Evolutionary conservation across 2,329 filamentous ascomycete species (phyloP), one percentile per base, ranked within the genome.

Genomic region (Xylariales sp.): DNA sequence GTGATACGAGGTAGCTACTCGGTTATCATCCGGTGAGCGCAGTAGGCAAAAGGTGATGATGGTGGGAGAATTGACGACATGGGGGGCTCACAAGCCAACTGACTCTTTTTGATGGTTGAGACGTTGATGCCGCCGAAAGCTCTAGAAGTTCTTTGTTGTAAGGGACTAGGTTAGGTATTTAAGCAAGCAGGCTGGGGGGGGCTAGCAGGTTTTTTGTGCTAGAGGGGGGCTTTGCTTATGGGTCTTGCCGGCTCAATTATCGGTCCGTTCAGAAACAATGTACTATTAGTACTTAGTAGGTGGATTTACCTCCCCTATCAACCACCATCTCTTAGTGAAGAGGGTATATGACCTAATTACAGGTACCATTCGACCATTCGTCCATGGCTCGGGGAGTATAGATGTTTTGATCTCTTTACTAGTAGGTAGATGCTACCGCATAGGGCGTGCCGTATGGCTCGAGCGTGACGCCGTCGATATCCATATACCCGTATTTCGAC

Each of bases 391-490:
- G 23, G 23, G 23, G 23, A 23, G 9, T 39, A 7, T 39, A 39
- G 8, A 39, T 39, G 8, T 39, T 10, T 39, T 39, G 36, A 39
- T 39, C 8, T 10, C 36, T 8, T 39, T 39, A 7, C 23, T 18
- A 23, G 23, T 43, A 63, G 30, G n/a, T 49, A 3, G 36, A 39
- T 32, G 28, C 49, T 14, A n/a, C 32, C 30, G 4, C 50, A 41
- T 76, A 75, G 2, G 77, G 66, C 2, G 74, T 74, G 1, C 79
- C 80, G 36, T 72, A 81, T 0, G 79, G 76, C 66, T 78, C 62
- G 36, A 81, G 64, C 57, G 78, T 68, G 2, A 75, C 34, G 0
- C 76, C 79, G 3, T 71, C 71, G 7, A 81, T 72, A 16, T 80
- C 77, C 10, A 77, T 63, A 14, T 64, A 80, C 0, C 78, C 78